Conservation (phyloP, 305 asterid genomes). For the Rubia peregrina region DNA sequence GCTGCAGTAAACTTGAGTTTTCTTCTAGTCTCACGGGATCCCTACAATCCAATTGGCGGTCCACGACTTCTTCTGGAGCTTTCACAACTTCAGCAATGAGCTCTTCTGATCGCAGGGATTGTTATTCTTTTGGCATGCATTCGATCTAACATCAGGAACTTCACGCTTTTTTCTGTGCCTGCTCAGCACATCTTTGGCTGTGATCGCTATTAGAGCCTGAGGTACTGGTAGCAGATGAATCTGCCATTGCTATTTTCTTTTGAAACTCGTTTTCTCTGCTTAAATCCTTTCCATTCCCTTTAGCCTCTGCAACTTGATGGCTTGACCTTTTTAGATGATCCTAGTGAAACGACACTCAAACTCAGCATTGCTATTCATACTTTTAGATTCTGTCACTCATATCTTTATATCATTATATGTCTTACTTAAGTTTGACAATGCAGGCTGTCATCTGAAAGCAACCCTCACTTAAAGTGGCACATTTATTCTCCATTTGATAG, state of each 20-base stretch:
- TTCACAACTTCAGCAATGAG: slow-evolving; percentile 20
- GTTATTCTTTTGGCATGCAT: neutral
- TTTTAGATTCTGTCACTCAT: too few relatives aligned
- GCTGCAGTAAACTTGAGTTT: slow-evolving; percentile 66
- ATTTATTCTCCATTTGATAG: too few relatives aligned
- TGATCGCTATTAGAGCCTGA: neutral
- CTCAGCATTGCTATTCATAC: neutral
- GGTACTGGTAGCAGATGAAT: slow-evolving; percentile 19
- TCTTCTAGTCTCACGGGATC: slow-evolving; percentile 40
- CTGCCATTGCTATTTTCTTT: slow-evolving; percentile 46
- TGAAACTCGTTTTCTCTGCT: slow-evolving; percentile 31
- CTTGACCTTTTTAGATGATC: slow-evolving; percentile 50
- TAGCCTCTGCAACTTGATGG: slow-evolving; percentile 47
- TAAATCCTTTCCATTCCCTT: slow-evolving; percentile 38
- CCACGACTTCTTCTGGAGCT: slow-evolving; percentile 12
- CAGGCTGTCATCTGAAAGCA: too few relatives aligned
- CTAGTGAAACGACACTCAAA: slow-evolving; percentile 22
- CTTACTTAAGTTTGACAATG: too few relatives aligned
- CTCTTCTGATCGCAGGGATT: slow-evolving; percentile 16
- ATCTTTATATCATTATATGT: too few relatives aligned
- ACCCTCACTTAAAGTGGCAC: too few relatives aligned
- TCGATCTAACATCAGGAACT: neutral
- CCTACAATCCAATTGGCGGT: slow-evolving; percentile 23
- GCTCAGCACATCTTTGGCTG: slow-evolving; percentile 26
- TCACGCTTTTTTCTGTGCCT: slow-evolving; percentile 19